These are phyloP conservation scores for Hypoxylon lenormandii DNA, from an alignment of 495 filamentous ascomycete species.

Conservation along the genomic window DNA sequence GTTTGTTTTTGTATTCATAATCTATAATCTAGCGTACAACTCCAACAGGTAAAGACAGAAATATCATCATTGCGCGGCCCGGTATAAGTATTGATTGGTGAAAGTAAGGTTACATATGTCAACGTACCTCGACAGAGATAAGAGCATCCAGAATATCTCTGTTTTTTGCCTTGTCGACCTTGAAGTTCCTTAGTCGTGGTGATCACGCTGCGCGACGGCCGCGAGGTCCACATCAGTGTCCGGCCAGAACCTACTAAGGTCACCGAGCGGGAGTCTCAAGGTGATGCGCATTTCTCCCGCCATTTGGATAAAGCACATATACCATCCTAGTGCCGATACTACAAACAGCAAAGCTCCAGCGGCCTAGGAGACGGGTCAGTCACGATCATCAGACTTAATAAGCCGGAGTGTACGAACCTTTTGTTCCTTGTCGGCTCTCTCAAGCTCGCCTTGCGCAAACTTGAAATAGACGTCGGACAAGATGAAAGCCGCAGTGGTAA, in stretches of 20 bases:
- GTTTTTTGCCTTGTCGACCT: neutral
- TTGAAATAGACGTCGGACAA: constrained; percentile 66
- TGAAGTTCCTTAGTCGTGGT: constrained; percentile 39
- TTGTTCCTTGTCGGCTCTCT: constrained; percentile 58
- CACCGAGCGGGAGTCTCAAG: constrained; percentile 65
- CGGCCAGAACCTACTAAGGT: constrained; percentile 66
- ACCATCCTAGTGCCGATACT: constrained; percentile 65
- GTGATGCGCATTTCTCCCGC: constrained; percentile 68
- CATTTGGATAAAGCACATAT: constrained; percentile 68
- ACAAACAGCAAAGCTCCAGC: constrained; percentile 65
- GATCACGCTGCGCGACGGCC: constrained; percentile 42
- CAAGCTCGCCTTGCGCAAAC: constrained; percentile 59
- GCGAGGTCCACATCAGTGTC: constrained; percentile 61
- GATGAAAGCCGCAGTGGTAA: constrained; percentile 62
- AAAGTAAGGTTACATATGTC: neutral
- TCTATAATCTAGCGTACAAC: no score
- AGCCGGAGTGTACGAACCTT: constrained; percentile 50
- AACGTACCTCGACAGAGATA: neutral
- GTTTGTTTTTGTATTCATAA: no score
- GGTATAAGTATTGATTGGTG: neutral
- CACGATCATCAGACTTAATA: neutral
- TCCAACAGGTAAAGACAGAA: no score
- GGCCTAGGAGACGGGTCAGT: constrained; percentile 45
- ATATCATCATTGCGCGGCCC: no score
- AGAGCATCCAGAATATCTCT: constrained; percentile 1